Evolutionary conservation across 2,329 filamentous ascomycete genomes (phyloP).

Genomic region (Mycosphaerelloides madeirae): DNA sequence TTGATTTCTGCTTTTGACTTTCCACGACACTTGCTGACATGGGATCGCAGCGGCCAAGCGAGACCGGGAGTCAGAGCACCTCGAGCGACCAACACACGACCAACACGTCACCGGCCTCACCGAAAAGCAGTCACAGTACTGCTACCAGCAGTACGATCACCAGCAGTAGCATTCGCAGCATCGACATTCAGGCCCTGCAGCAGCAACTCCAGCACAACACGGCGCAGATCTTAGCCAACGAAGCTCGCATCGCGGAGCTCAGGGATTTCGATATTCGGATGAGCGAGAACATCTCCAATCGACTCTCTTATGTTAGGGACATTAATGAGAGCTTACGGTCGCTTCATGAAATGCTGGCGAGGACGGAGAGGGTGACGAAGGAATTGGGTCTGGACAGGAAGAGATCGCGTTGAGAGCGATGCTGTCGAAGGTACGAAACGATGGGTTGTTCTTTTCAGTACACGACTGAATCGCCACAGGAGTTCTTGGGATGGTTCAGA

Average conservation of each 20-base stretch:
- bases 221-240: constrained; percentile 19
- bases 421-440: not conserved
- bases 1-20: no score
- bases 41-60: constrained; percentile 9
- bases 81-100: constrained; percentile 8
- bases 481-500: not conserved
- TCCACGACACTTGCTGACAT: no score
- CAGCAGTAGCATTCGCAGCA: constrained; percentile 2
- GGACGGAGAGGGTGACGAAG: constrained; percentile 11
- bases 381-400: constrained; percentile 7
- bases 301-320: constrained; percentile 13
- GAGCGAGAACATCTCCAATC: constrained; percentile 9
- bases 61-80: constrained; percentile 11
- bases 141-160: not conserved
- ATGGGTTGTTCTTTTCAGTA: not conserved
- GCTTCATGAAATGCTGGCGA: constrained; percentile 11
- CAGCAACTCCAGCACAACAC: constrained; percentile 15
- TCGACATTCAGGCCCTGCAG: constrained; percentile 15
- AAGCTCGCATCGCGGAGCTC: constrained; percentile 17
- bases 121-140: constrained; percentile 13
- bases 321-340: constrained; percentile 15
- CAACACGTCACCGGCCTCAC: constrained; percentile 10
- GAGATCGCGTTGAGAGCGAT: not conserved
- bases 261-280: constrained; percentile 7
- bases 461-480: not conserved